Base-by-base conservation (phyloP, 768 basidiomycete genomes). In the Agaricus blazei region DNA sequence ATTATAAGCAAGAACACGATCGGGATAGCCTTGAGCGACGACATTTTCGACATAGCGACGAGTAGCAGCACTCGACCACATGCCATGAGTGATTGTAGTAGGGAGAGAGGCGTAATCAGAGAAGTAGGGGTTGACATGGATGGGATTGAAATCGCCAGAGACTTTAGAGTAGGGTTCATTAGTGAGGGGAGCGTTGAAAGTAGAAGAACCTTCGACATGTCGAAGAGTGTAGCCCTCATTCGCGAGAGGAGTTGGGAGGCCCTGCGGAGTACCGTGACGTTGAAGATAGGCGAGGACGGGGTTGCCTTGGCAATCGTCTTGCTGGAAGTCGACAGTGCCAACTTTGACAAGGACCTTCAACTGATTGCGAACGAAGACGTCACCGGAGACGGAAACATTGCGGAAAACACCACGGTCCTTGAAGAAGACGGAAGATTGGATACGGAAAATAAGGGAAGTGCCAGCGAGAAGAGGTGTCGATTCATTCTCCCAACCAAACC, bases 41-140 rank as follows among this genome's bases (percentile, higher is more conserved):
- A 95, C 84, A 54, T 83, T 95, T 73, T 99, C 97, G 55, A 98
- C 84, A 64, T 87, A 94, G 46, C 87, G 84, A 58, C 97, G 83
- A 9, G 94, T 95, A 8, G 95, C 94, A 48, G 97, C 97, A 62
- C 90, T 93, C 2, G 93, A 87, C 92, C 93, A 98, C 75, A 98
- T 83, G 51, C 97, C 97, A 65, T 98, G 97, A 3, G 97, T 98
- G 65, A 99, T 98, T 9, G 97, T 99, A 12, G 90, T 88, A 26
- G 96, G 95, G 12, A 99, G 84, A 4, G 86, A 82, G 2, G 96
- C 95, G 59, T 88, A 92, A 67, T 93, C 88, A 24, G 97, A 84
- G 76, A 99, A 98, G 78, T 98, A 98, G 0, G 97, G 96, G 71
- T 99, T 98, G 69, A 97, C 78, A 68, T 99, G 97, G 62, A 99